Conservation (phyloP, 2,329 filamentous ascomycete genomes). For the Arachnopeziza araneosa region DNA sequence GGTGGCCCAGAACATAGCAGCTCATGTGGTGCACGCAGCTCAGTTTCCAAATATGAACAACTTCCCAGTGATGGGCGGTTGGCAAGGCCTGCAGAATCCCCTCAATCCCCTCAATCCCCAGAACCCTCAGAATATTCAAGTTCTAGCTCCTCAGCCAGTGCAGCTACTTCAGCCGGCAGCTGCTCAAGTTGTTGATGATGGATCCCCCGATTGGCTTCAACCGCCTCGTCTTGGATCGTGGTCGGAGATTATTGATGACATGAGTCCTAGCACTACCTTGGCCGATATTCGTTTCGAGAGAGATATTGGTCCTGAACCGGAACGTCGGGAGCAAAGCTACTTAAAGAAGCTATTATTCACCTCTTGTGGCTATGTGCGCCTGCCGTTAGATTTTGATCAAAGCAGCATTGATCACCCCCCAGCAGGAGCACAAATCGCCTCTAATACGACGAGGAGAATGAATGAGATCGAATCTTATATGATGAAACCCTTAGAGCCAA, state of each 20-base stretch:
- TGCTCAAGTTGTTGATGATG: neutral
- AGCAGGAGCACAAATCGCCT: slow-evolving; percentile 6
- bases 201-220: slow-evolving; percentile 28
- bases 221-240: slow-evolving; percentile 41
- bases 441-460: slow-evolving; percentile 17
- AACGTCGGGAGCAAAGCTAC: slow-evolving; percentile 11
- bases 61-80: neutral
- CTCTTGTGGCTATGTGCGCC: slow-evolving; percentile 28
- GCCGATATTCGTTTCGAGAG: slow-evolving; percentile 34
- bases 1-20: neutral
- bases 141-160: neutral
- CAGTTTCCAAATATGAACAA: neutral
- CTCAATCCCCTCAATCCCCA: neutral
- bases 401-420: slow-evolving; percentile 12
- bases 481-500: slow-evolving; percentile 27
- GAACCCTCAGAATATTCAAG: neutral
- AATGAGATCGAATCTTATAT: slow-evolving; percentile 24
- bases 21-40: neutral
- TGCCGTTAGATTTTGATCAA: slow-evolving; percentile 30
- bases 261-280: slow-evolving; percentile 43
- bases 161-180: neutral
- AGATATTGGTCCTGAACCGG: slow-evolving; percentile 28
- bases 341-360: slow-evolving; percentile 24
- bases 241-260: slow-evolving; percentile 42
- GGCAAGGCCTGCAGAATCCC: neutral